Evolutionary conservation across 2,329 filamentous ascomycete species (phyloP).

Genomic region (Fusarium camptoceras): DNA sequence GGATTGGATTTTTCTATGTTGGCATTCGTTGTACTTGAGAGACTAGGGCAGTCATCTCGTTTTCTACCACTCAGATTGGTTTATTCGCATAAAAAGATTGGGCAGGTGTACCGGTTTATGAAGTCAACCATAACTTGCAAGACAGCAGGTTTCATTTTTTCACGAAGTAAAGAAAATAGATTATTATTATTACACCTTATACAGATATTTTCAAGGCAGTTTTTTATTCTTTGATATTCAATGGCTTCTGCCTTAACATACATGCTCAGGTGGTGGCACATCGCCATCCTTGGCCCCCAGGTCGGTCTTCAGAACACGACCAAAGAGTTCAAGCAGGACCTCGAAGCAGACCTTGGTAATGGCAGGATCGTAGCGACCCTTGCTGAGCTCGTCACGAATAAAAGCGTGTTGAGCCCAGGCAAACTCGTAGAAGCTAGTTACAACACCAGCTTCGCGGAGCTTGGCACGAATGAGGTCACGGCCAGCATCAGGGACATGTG

Average conservation of each 20-base stretch:
- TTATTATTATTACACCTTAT: conserved; percentile 43
- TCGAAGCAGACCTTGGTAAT: conserved; percentile 91
- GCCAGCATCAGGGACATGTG: conserved; percentile 85
- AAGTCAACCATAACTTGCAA: conserved; percentile 25
- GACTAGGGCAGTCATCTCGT: conserved; percentile 20
- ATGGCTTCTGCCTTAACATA: conserved; percentile 64
- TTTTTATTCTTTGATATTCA: background rate
- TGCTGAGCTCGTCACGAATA: conserved; percentile 90
- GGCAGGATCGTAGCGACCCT: conserved; percentile 92
- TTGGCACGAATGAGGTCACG: conserved; percentile 86
- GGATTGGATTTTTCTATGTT: conserved; percentile 29
- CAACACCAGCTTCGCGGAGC: conserved; percentile 78
- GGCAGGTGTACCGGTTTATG: conserved; percentile 37
- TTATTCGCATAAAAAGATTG: conserved; percentile 25
- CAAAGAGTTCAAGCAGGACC: conserved; percentile 88
- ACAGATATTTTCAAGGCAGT: background rate
- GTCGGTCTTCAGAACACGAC: conserved; percentile 80
- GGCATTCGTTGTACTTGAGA: conserved; percentile 31
- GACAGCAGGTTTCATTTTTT: conserved; percentile 36
- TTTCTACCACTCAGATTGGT: conserved; percentile 39
- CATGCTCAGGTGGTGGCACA: conserved; percentile 74
- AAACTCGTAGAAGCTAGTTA: conserved; percentile 87
- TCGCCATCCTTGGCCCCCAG: conserved; percentile 75
- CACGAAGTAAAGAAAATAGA: conserved; percentile 48
- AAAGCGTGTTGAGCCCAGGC: conserved; percentile 97